phyloP scores from a whole-genome alignment of 139 green algal species.

The Chlamydomonas asymmetrica region DNA sequence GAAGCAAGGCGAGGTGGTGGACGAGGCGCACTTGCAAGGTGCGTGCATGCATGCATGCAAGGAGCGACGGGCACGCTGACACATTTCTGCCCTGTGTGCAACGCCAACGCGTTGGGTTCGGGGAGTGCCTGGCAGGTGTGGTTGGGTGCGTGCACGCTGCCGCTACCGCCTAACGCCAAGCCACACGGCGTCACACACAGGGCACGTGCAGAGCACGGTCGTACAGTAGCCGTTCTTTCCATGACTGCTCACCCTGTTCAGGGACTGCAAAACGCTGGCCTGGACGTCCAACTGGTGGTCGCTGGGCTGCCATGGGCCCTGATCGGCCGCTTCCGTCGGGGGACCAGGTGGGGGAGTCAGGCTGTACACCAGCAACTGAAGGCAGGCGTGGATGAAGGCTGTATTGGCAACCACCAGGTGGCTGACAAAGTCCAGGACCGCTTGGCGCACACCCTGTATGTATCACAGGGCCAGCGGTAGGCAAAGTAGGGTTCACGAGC shows the following conservation, averaged over 20 bases:
- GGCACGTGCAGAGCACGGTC: too few relatives aligned
- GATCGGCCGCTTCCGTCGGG: slow-evolving; percentile 3
- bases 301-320: slow-evolving; percentile 47
- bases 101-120: too few relatives aligned
- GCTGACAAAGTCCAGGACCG: slow-evolving; percentile 59
- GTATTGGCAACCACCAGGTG: slow-evolving; percentile 69
- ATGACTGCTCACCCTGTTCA: slow-evolving; percentile 48
- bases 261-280: slow-evolving; percentile 42
- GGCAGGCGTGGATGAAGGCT: slow-evolving; percentile 61
- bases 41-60: too few relatives aligned
- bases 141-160: too few relatives aligned
- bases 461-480: neutral
- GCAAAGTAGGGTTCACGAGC: neutral
- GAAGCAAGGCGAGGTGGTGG: too few relatives aligned
- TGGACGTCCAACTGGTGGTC: slow-evolving; percentile 46
- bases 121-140: too few relatives aligned
- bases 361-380: slow-evolving; percentile 67
- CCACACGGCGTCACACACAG: too few relatives aligned
- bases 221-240: too few relatives aligned
- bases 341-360: slow-evolving; percentile 55
- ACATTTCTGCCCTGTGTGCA: too few relatives aligned
- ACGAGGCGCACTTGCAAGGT: too few relatives aligned
- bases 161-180: too few relatives aligned
- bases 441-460: slow-evolving; percentile 46
- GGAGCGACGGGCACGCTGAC: too few relatives aligned